These are phyloP conservation scores for Oropetium thomaeum DNA, from an alignment of 176 grass and related monocot genomes.

Conservation along the genomic window DNA sequence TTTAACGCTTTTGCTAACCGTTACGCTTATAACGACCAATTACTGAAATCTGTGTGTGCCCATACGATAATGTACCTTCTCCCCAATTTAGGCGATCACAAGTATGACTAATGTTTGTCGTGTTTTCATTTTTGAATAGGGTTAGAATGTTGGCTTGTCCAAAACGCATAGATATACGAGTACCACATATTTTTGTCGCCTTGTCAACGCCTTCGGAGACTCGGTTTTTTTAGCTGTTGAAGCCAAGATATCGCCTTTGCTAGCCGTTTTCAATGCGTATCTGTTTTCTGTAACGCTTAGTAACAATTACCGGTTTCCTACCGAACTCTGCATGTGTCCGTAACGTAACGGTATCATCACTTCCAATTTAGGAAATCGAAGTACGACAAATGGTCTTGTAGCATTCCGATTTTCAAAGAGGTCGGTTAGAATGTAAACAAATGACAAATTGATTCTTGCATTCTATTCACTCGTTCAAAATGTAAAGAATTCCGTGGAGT, in stretches of 20 bases:
- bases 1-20: too few species aligned
- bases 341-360: neutral
- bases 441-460: neutral
- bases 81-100: too few species aligned
- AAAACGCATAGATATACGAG: neutral
- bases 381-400: neutral
- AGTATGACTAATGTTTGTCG: too few species aligned
- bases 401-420: neutral
- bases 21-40: too few species aligned
- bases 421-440: neutral
- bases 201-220: neutral
- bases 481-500: rapidly evolving
- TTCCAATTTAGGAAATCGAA: neutral
- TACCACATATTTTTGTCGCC: neutral
- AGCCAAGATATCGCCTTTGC: neutral
- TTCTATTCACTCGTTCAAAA: neutral
- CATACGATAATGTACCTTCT: too few species aligned
- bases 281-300: neutral
- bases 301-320: neutral
- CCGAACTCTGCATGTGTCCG: neutral
- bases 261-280: neutral
- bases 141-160: too few species aligned
- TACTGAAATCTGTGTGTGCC: too few species aligned
- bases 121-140: too few species aligned
- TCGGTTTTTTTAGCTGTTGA: neutral